Conservation (phyloP, 176 grass and related monocot genomes). For the Juncus effusus region DNA sequence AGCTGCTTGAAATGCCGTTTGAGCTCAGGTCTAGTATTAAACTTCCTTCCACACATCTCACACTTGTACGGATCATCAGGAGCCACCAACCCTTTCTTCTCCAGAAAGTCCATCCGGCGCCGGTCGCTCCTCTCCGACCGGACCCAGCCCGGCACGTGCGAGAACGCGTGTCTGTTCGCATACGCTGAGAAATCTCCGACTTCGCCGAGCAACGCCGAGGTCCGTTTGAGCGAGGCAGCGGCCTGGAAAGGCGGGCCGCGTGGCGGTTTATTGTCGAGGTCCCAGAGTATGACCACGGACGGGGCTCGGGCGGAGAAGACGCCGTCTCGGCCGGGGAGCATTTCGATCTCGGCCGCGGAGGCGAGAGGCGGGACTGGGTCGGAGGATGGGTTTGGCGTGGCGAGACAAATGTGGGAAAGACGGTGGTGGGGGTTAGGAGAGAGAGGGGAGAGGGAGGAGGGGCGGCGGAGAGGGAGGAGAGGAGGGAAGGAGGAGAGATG, state of each 20-base stretch:
- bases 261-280: slow-evolving; percentile 97
- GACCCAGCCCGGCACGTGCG: slow-evolving; percentile 71
- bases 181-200: slow-evolving; percentile 75
- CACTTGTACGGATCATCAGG: slow-evolving; percentile 60
- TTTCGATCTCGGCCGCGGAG: slow-evolving; percentile 17
- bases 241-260: slow-evolving; percentile 63
- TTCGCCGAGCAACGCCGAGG: slow-evolving; percentile 64
- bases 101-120: slow-evolving; percentile 54
- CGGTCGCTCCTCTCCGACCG: slow-evolving; percentile 55
- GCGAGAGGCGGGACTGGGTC: background rate
- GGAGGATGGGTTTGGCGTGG: background rate
- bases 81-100: slow-evolving; percentile 44
- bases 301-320: slow-evolving; percentile 42
- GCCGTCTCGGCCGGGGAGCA: slow-evolving; percentile 19
- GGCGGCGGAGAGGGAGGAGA: background rate
- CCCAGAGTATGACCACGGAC: slow-evolving; percentile 71
- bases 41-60: slow-evolving; percentile 78
- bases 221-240: slow-evolving; percentile 47
- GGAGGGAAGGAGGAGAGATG: background rate
- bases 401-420: background rate
- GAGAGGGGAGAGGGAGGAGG: background rate
- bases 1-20: slow-evolving; percentile 90
- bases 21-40: slow-evolving; percentile 74
- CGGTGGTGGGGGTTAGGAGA: background rate
- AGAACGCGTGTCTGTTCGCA: slow-evolving; percentile 85